Base-by-base conservation (phyloP, 129 eudicot species). In the Chrysanthemum seticuspe region DNA sequence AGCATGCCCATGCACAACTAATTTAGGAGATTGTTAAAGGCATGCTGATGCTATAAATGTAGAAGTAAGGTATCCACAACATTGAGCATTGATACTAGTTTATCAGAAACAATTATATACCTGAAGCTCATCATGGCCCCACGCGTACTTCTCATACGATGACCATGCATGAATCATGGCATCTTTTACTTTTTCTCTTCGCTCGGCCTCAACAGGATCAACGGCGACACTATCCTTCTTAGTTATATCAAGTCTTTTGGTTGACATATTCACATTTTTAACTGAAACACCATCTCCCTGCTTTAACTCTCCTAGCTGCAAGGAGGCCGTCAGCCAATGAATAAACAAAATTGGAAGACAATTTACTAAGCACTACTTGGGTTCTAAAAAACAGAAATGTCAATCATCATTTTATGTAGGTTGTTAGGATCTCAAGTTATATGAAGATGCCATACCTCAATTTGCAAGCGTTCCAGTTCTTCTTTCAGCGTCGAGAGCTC, bases 91-190 rank as follows among this genome's bases (percentile, higher is more conserved):
- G 29, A 71, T 51, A 29, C 31, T 27, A 62, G 18, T 51, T 49
- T 49, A 62, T 13, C 29, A 52, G 48, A 64, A 56, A 25, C 12
- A 65, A 60, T 70, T 9, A 58, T 16, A 68, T 76, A 95, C 99
- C 97, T 95, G 97, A 77, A 95, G 99, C 80, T 95, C 99, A 75
- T 95, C 99, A 67, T 88, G 87, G 11, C 99, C 97, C 99, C 99
- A 95, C 52, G 99, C 99, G 83, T 90, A 95, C 77, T 90, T 95
- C 81, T 95, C 99, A 72, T 95, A 95, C 61, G 99, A 91, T 76
- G 87, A 81, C 99, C 99, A 95, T 57, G 99, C 99, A 82, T 95
- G 99, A 78, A 88, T 56, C 99, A 95, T 95, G 45, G 99, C 99
- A 49, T 87, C 97, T 85, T 91, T 95, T 56, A 95, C 97, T 85